Evolutionary conservation across 768 basidiomycete genomes (phyloP).

Genomic region (Neoboletus subvelutipes): DNA sequence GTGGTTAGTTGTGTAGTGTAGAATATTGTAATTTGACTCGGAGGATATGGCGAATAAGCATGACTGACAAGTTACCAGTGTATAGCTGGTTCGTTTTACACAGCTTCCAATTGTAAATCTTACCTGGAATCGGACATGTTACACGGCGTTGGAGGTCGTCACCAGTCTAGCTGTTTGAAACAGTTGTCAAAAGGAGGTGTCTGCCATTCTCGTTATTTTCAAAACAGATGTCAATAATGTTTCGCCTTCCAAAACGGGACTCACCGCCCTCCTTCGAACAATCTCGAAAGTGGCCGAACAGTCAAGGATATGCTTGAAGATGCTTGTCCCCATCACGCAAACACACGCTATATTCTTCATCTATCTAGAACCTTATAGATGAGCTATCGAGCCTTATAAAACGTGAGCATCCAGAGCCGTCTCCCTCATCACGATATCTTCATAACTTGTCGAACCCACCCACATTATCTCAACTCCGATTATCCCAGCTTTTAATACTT

Average conservation of each 20-base stretch:
- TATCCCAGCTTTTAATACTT: not conserved
- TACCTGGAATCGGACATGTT: not conserved
- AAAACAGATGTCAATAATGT: not conserved
- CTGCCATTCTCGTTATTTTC: not conserved
- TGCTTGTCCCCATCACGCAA: not conserved
- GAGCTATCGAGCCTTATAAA: conserved; percentile 1
- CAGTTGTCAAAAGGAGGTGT: not conserved
- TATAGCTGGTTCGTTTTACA: no score
- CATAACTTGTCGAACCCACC: not conserved
- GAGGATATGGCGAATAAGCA: no score
- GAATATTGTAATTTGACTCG: no score
- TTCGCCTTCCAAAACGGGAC: conserved; percentile 3
- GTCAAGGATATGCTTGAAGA: not conserved
- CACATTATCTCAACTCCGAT: not conserved
- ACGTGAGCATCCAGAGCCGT: no score
- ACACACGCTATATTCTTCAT: not conserved
- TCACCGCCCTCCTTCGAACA: not conserved
- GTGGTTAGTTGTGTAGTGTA: no score
- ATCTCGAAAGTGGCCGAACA: conserved; percentile 9
- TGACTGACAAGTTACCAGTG: no score
- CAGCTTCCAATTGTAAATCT: conserved; percentile 2
- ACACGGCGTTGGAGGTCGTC: not conserved
- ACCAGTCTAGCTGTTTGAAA: no score
- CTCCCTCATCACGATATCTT: not conserved
- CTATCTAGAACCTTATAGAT: conserved; percentile 1